phyloP scores from a whole-genome alignment of 2,329 filamentous ascomycete genomes.

The Fusarium stilboides region DNA sequence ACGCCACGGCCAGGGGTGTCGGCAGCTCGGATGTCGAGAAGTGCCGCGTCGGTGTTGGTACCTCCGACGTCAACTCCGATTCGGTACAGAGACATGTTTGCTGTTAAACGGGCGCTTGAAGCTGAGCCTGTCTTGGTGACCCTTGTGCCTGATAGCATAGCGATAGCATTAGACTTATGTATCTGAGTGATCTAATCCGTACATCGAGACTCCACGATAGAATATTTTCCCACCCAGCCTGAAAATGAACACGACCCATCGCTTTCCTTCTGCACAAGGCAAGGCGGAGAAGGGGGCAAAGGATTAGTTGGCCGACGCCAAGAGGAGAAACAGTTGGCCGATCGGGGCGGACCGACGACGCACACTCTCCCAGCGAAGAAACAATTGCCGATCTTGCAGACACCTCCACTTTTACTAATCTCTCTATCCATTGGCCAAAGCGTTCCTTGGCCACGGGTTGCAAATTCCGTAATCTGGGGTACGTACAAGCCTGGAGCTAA shows the following conservation, averaged over 20 bases:
- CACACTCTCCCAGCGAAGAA: neutral
- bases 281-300: constrained; percentile 13
- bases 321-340: constrained; percentile 23
- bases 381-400: constrained; percentile 16
- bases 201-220: neutral
- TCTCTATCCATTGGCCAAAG: constrained; percentile 4
- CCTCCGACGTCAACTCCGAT: constrained; percentile 62
- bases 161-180: constrained; percentile 7
- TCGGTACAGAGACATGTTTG: constrained; percentile 58
- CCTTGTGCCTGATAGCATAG: constrained; percentile 20
- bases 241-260: constrained; percentile 10
- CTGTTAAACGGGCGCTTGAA: neutral
- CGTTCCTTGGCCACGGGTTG: constrained; percentile 9
- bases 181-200: neutral
- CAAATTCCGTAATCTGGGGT: constrained; percentile 1
- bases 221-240: neutral
- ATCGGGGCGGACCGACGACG: neutral
- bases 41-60: constrained; percentile 62
- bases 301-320: constrained; percentile 34
- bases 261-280: constrained; percentile 19
- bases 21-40: constrained; percentile 59
- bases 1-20: constrained; percentile 58
- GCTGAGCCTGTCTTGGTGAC: neutral
- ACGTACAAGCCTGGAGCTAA: neutral
- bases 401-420: neutral